Evolutionary conservation across 106 monocot genomes (phyloP).

Genomic region (Cymbidium sinense): DNA sequence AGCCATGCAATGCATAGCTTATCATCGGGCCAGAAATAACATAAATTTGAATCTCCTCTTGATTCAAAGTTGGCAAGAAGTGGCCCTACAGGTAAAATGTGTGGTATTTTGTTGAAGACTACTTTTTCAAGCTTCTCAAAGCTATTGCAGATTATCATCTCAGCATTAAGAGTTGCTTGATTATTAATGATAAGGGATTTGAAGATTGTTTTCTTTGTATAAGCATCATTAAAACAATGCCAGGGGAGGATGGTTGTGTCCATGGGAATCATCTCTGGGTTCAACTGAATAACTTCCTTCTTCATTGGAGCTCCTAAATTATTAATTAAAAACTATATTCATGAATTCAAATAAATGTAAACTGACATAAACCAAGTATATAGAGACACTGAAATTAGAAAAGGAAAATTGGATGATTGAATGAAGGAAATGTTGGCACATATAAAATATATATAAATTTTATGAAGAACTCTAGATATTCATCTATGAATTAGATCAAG

Average conservation of each 20-base stretch:
- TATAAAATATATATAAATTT: too few species aligned
- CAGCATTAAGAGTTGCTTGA: constrained; percentile 1
- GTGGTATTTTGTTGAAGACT: constrained; percentile 9
- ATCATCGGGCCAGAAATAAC: constrained; percentile 29
- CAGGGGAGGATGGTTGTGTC: constrained; percentile 10
- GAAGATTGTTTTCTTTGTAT: background rate
- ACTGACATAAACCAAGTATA: too few species aligned
- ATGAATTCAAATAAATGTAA: too few species aligned
- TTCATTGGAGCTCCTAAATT: background rate
- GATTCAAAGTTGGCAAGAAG: background rate
- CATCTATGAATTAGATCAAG: too few species aligned
- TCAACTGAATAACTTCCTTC: constrained; percentile 12
- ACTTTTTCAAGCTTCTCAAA: constrained; percentile 19
- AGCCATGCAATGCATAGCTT: constrained; percentile 14
- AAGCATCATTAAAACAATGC: constrained; percentile 9
- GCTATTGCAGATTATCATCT: constrained; percentile 33
- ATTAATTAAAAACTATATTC: too few species aligned
- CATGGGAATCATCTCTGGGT: background rate
- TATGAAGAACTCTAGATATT: too few species aligned
- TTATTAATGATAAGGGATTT: background rate
- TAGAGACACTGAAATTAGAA: too few species aligned
- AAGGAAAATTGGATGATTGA: too few species aligned
- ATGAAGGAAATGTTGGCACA: too few species aligned
- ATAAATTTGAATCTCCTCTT: background rate
- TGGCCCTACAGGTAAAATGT: constrained; percentile 24